Conservation (phyloP, 805 yeast genomes). For the Debaryomyces hansenii region DNA sequence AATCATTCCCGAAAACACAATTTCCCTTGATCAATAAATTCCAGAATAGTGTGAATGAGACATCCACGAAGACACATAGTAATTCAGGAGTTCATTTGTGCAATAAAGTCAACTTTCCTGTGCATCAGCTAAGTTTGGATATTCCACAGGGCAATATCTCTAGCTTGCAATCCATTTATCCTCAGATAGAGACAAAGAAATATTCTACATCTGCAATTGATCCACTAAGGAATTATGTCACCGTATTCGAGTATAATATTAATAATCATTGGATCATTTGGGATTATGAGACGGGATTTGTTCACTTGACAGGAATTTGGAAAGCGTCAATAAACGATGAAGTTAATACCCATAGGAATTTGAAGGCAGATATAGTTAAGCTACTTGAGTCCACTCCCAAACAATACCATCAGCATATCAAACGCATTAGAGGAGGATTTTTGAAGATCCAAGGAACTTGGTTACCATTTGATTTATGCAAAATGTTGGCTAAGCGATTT, state of each 20-base stretch:
- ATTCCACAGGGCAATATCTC: conserved; percentile 7
- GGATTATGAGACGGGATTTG: conserved; percentile 84
- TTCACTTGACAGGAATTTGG: conserved; percentile 88
- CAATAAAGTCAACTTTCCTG: conserved; percentile 12
- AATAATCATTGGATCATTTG: conserved; percentile 78
- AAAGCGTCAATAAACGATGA: conserved; percentile 43
- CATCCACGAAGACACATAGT: neutral
- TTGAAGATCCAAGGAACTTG: conserved; percentile 94
- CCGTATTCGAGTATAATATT: conserved; percentile 70
- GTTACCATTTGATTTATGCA: conserved; percentile 74
- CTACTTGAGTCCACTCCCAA: conserved; percentile 62
- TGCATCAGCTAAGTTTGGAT: conserved; percentile 4
- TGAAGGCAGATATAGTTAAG: conserved; percentile 78
- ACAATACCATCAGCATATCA: conserved; percentile 58
- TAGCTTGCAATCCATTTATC: conserved; percentile 13
- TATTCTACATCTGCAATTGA: conserved; percentile 72
- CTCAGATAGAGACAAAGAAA: conserved; percentile 38
- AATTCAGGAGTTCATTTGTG: neutral
- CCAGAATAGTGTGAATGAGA: neutral
- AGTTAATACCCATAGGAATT: conserved; percentile 11
- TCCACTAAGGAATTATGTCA: conserved; percentile 58
- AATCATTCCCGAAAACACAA: conserved; percentile 1
- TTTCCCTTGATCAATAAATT: conserved; percentile 4
- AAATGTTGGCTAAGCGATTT: conserved; percentile 65
- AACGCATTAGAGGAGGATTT: conserved; percentile 86